Base-by-base conservation (phyloP, 805 yeast genomes). In the Starmerella bombi region DNA sequence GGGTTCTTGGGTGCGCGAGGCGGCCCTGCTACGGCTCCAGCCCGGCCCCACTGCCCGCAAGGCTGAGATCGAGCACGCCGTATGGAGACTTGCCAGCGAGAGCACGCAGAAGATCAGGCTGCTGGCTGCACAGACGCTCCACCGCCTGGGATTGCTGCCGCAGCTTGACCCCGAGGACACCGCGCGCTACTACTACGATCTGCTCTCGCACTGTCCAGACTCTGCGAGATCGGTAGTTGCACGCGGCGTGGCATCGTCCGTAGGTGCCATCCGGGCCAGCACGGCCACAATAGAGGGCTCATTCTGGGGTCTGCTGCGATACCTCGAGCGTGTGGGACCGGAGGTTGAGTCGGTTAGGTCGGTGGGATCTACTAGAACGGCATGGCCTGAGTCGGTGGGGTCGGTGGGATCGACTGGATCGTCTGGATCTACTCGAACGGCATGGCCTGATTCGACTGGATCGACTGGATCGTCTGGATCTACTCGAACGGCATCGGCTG, bases 1-100 rank as follows among this genome's bases (percentile, higher is more conserved):
- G n/a, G 97, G 97, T 2, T 72, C 82, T 35, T 70, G 74, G 50
- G 70, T 84, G 1, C 62, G 97, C 35, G 47, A 55, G 1, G 67
- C 77, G 0, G 63, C 77, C 1, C 55, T 80, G 2, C 28, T 49
- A 5, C 51, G 74, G 2, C n/a, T n/a, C n/a, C n/a, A n/a, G n/a
- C n/a, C n/a, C n/a, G n/a, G n/a, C n/a, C n/a, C 30, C 32, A 34
- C 19, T 37, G 15, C 7, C 34, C 22, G 12, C 35, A 34, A 14
- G 31, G 15, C 44, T 2, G 32, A 45, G 1, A 10, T 32, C 16
- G 48, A 66, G 1, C 25, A 36, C 0, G n/a, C 41, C 5, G 32
- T 79, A 18, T 47, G 79, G 22, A 57, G 88, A 30, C 56, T 83
- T 18, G 56, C 77, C 0, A 74, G 76, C 1, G 94, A 83, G 53